Conservation (phyloP, 2,329 filamentous ascomycete genomes). For the Ceratocystis huliohia region DNA sequence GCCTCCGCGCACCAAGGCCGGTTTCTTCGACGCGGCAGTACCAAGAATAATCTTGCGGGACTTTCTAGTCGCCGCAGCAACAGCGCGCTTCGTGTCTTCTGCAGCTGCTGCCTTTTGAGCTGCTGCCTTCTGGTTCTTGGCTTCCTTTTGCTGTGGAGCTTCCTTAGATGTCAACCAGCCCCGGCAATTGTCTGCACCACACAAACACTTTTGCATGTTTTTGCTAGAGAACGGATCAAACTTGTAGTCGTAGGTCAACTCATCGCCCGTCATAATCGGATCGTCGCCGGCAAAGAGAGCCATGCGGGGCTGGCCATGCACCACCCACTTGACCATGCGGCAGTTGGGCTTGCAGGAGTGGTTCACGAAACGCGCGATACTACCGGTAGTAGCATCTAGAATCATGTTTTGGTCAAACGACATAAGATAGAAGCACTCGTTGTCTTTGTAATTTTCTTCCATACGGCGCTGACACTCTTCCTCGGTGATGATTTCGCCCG, state of each 20-base stretch:
- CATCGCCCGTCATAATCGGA: constrained; percentile 87
- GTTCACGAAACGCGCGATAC: constrained; percentile 94
- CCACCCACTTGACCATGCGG: constrained; percentile 96
- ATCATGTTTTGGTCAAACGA: constrained; percentile 98
- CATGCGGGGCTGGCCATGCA: constrained; percentile 87
- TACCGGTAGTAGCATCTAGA: constrained; percentile 90
- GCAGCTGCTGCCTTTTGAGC: constrained; percentile 29
- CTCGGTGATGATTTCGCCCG: constrained; percentile 93
- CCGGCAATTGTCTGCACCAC: constrained; percentile 50
- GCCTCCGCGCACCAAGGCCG: constrained; percentile 2
- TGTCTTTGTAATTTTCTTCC: constrained; percentile 86
- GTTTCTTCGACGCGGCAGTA: constrained; percentile 13
- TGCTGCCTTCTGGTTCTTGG: constrained; percentile 27
- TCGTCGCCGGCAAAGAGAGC: constrained; percentile 84
- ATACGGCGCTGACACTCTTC: constrained; percentile 86
- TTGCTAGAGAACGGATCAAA: constrained; percentile 57
- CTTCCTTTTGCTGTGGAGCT: constrained; percentile 36
- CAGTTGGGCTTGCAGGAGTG: constrained; percentile 96
- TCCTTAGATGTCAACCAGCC: constrained; percentile 51
- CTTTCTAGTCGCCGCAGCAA: constrained; percentile 19
- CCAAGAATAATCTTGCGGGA: constrained; percentile 3
- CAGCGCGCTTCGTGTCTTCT: constrained; percentile 39
- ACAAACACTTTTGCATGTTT: constrained; percentile 55
- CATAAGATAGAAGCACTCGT: constrained; percentile 98
- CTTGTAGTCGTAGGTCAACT: constrained; percentile 87